Percentiles rank a stretch among this genome's conserved stretches.
phyloP scores from a whole-genome alignment of 1,284 basidiomycete genomes.

The Fomitopsis pinicola region DNA sequence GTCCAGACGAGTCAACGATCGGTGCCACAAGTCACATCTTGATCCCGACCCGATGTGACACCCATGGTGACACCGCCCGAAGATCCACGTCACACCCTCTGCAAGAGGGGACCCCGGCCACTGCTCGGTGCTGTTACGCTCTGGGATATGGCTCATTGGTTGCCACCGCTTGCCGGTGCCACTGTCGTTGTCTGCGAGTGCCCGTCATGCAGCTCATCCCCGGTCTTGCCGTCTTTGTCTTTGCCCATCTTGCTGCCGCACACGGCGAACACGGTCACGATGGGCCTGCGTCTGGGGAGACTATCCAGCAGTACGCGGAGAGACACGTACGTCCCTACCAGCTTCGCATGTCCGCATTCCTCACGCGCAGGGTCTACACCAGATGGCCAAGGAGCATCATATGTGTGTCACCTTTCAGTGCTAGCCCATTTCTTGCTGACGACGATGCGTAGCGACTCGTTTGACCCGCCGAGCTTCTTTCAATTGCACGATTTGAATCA shows the following conservation, averaged over 20 bases:
- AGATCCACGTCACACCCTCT: not conserved
- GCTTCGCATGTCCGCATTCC: not conserved
- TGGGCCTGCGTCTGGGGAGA: conserved; percentile 24
- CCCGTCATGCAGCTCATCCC: conserved; percentile 29
- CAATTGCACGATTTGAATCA: conserved; percentile 89
- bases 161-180: not conserved
- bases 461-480: conserved; percentile 79
- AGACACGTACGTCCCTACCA: conserved; percentile 48
- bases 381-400: conserved; percentile 86
- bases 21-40: too few relatives aligned
- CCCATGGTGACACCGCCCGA: too few relatives aligned
- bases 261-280: conserved; percentile 25
- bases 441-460: conserved; percentile 54
- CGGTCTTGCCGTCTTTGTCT: conserved; percentile 32
- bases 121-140: not conserved
- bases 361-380: conserved; percentile 16
- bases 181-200: not conserved
- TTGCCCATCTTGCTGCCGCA: conserved; percentile 19
- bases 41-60: too few relatives aligned
- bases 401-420: conserved; percentile 45
- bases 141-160: not conserved
- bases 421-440: not conserved
- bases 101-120: not conserved
- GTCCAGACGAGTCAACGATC: too few relatives aligned
- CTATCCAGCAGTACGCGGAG: conserved; percentile 48